Evolutionary conservation across 1,139 yeast genomes (phyloP).

Genomic region (Debaryomycetaceae sp.): DNA sequence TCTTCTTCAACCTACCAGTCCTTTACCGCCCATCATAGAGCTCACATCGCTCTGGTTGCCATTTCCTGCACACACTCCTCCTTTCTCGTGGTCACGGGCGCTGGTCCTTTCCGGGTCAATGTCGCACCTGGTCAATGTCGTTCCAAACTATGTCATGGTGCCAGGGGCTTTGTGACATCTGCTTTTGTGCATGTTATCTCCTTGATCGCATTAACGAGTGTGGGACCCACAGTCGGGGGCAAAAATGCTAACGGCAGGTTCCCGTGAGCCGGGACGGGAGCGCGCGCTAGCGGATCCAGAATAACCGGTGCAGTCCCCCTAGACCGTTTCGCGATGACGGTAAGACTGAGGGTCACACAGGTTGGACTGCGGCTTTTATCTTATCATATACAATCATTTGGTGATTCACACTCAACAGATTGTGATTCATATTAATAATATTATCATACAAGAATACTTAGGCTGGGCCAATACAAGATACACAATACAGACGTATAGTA

Average conservation of each 20-base stretch:
- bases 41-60: not conserved
- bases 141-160: too few relatives aligned
- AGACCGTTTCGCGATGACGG: not conserved
- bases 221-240: not conserved
- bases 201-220: not conserved
- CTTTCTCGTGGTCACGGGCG: not conserved
- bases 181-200: not conserved
- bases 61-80: not conserved
- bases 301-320: too few relatives aligned
- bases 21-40: not conserved
- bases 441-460: not conserved
- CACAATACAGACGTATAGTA: not conserved
- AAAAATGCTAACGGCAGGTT: too few relatives aligned
- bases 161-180: not conserved
- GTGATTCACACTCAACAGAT: constrained; percentile 2
- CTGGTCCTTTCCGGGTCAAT: not conserved
- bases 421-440: not conserved
- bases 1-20: not conserved
- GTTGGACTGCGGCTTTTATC: constrained; percentile 4
- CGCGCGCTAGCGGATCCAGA: too few relatives aligned
- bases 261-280: too few relatives aligned
- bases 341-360: not conserved
- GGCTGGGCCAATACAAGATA: not conserved
- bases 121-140: not conserved
- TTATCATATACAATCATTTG: constrained; percentile 1